Conservation (phyloP, 108 stramenopile species). For the Nitzschia sp. region DNA sequence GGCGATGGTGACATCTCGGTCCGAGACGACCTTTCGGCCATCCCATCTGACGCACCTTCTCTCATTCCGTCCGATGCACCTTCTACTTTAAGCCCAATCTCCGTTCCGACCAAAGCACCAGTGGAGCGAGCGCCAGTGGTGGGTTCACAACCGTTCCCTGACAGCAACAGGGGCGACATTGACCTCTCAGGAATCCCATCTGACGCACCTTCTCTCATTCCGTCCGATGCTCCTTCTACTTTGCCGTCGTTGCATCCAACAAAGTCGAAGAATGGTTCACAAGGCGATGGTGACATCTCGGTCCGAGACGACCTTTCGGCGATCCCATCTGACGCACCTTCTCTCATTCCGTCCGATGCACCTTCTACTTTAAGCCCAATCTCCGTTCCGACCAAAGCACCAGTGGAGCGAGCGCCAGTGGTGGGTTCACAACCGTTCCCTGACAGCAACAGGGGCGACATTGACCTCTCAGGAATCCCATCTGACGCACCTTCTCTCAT, state of each 20-base stretch:
- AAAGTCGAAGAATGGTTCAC: too few relatives aligned
- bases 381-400: not conserved
- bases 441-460: too few relatives aligned
- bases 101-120: not conserved
- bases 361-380: conserved; percentile 7
- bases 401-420: not conserved
- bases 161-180: too few relatives aligned
- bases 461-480: not conserved
- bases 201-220: conserved; percentile 7
- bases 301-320: not conserved
- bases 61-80: not conserved
- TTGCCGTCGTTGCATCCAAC: not conserved
- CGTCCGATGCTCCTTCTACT: not conserved
- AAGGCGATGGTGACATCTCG: too few relatives aligned
- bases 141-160: not conserved
- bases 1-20: too few relatives aligned
- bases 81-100: not conserved
- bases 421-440: not conserved
- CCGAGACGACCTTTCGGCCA: too few relatives aligned
- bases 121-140: too few relatives aligned
- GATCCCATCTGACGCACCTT: not conserved
- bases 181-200: conserved; percentile 1
- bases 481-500: conserved; percentile 13
- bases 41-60: not conserved
- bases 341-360: conserved; percentile 1